These are phyloP conservation scores for Acanthochlamys bracteata DNA, from an alignment of 106 monocot species.

Conservation along the genomic window DNA sequence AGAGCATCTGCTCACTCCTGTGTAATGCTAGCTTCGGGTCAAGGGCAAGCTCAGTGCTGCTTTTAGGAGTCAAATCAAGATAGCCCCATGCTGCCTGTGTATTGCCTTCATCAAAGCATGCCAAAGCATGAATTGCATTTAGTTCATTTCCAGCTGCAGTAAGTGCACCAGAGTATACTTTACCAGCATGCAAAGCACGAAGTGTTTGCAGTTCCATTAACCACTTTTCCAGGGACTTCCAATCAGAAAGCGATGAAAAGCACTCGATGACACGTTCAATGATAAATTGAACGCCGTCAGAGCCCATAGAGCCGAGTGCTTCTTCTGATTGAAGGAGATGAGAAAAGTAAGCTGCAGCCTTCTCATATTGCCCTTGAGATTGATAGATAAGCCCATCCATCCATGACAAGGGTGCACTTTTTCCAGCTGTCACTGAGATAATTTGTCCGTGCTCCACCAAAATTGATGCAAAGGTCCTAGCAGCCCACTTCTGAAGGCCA, in stretches of 20 bases:
- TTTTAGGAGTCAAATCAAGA: conserved; percentile 96
- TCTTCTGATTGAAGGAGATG: conserved; percentile 84
- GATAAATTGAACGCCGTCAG: conserved; percentile 89
- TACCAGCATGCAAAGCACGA: conserved; percentile 82
- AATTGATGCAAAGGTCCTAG: conserved; percentile 38
- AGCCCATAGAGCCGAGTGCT: conserved; percentile 58
- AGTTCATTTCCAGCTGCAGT: conserved; percentile 95
- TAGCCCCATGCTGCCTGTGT: conserved; percentile 58
- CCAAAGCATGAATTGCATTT: conserved; percentile 85
- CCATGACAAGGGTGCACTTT: conserved; percentile 53
- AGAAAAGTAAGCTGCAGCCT: conserved; percentile 96
- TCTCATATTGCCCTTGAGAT: conserved; percentile 87
- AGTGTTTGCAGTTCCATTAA: conserved; percentile 76
- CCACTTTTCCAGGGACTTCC: conserved; percentile 92
- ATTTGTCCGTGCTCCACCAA: conserved; percentile 33
- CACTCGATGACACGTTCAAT: conserved; percentile 83
- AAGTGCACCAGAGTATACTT: conserved; percentile 85
- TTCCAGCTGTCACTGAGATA: conserved; percentile 14
- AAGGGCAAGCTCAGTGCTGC: conserved; percentile 76
- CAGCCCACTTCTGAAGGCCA: conserved; percentile 85
- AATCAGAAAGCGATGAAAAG: conserved; percentile 79
- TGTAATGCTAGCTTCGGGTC: conserved; percentile 83
- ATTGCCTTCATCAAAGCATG: conserved; percentile 88
- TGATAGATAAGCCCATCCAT: conserved; percentile 90
- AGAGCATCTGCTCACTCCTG: conserved; percentile 93